Conservation (phyloP, 2,329 filamentous ascomycete genomes). For the Lachnellula suecica region DNA sequence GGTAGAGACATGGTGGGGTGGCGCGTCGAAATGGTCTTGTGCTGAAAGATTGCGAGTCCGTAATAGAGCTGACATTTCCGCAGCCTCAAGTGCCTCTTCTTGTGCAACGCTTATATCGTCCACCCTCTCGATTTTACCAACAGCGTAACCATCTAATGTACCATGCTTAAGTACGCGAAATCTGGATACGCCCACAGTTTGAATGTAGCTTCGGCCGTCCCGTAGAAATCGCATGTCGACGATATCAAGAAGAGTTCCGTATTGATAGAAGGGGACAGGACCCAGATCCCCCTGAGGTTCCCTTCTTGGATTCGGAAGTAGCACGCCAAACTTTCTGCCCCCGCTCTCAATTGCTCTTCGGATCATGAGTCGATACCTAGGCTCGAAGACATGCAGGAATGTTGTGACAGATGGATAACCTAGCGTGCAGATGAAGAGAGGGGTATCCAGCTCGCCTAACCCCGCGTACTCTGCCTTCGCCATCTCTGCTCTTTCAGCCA, state of each 20-base stretch:
- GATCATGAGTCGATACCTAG: constrained; percentile 89
- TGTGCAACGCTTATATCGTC: constrained; percentile 81
- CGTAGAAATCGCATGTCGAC: constrained; percentile 70
- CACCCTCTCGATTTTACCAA: constrained; percentile 73
- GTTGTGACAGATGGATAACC: constrained; percentile 82
- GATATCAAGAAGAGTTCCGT: constrained; percentile 78
- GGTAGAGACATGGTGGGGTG: constrained; percentile 14
- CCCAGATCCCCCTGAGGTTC: constrained; percentile 52
- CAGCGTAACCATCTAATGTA: constrained; percentile 72
- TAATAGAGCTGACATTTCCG: constrained; percentile 48
- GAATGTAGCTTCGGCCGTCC: constrained; percentile 79
- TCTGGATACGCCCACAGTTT: constrained; percentile 73
- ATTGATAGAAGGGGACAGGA: constrained; percentile 61
- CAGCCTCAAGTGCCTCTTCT: constrained; percentile 74
- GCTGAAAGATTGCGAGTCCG: constrained; percentile 14
- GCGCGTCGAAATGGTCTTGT: constrained; percentile 19
- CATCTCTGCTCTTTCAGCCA: constrained; percentile 53
- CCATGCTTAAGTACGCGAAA: constrained; percentile 70
- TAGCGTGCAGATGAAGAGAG: constrained; percentile 80
- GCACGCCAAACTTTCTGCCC: constrained; percentile 80
- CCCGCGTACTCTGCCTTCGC: constrained; percentile 57
- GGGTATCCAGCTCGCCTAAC: constrained; percentile 58
- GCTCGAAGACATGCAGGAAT: constrained; percentile 89
- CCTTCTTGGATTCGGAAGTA: constrained; percentile 63
- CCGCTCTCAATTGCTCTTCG: constrained; percentile 69